These are phyloP conservation scores for Blastocystis sp. DNA, from an alignment of 352 stramenopile species.

Conservation along the genomic window DNA sequence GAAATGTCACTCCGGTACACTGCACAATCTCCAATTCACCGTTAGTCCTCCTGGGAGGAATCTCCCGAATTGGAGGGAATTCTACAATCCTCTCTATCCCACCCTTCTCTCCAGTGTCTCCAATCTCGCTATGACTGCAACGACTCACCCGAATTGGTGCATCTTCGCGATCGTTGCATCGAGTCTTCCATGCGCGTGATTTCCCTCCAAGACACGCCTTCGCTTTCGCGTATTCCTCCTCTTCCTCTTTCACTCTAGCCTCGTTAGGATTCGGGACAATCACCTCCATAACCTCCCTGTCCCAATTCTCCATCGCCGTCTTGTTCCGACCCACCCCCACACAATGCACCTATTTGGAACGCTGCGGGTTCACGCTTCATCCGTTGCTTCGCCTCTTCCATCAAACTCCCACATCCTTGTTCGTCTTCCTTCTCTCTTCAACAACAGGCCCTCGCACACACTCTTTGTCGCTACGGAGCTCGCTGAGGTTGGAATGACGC, in stretches of 20 bases:
- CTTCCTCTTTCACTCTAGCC: no score
- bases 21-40: background rate
- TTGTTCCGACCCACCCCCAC: background rate
- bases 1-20: background rate
- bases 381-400: background rate
- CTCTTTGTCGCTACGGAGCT: background rate
- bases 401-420: background rate
- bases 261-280: background rate
- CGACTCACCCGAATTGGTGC: no score
- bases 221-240: no score
- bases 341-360: background rate
- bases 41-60: background rate
- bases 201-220: no score
- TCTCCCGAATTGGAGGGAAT: background rate
- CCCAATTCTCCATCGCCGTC: background rate
- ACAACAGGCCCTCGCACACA: background rate
- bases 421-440: background rate
- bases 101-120: no score
- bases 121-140: no score
- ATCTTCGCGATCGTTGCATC: no score
- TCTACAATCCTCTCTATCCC: background rate
- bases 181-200: no score
- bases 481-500: slow-evolving; percentile 19
- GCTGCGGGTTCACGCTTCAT: background rate
- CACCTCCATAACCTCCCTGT: background rate